A percentile compares a stretch with the other conserved stretches of the same genome.
These are phyloP conservation scores for Myriosclerotinia curreyana DNA, from an alignment of 2,329 filamentous ascomycete species.

Conservation along the genomic window DNA sequence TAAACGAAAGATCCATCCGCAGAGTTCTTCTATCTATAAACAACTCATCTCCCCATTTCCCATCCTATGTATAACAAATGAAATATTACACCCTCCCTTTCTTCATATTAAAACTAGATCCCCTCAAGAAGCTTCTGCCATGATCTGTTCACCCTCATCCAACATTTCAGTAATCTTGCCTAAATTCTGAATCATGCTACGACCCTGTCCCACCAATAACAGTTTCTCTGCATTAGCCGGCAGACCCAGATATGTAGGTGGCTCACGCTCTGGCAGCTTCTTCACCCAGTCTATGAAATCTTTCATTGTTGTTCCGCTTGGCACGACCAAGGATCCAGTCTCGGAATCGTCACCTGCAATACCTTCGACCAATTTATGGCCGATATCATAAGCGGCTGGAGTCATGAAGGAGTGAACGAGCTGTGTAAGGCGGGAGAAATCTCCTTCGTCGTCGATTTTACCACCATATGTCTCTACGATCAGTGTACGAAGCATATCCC, in stretches of 20 bases:
- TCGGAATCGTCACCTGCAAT: constrained; percentile 45
- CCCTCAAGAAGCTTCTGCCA: constrained; percentile 56
- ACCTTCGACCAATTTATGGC: constrained; percentile 80
- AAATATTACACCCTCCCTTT: neutral
- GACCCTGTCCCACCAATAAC: constrained; percentile 81
- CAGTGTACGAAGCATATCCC: constrained; percentile 90
- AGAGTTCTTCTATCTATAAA: neutral
- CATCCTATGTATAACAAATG: constrained; percentile 11
- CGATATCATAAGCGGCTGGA: constrained; percentile 84
- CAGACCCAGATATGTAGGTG: constrained; percentile 88
- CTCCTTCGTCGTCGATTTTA: constrained; percentile 89
- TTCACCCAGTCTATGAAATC: constrained; percentile 94
- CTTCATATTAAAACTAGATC: neutral
- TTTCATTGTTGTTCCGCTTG: constrained; percentile 73
- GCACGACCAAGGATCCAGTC: constrained; percentile 66
- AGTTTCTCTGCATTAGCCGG: constrained; percentile 97
- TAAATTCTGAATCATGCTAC: constrained; percentile 79
- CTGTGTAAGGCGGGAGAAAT: constrained; percentile 69
- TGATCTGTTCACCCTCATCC: constrained; percentile 90
- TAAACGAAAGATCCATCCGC: neutral
- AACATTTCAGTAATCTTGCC: constrained; percentile 81
- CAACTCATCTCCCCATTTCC: neutral
- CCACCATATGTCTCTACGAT: constrained; percentile 95
- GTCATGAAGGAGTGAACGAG: constrained; percentile 80
- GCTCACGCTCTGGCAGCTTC: constrained; percentile 87